A percentile compares a stretch with the other conserved stretches of the same genome.
Conservation (phyloP, 257 asterid genomes). For the Ocimum tenuiflorum region DNA sequence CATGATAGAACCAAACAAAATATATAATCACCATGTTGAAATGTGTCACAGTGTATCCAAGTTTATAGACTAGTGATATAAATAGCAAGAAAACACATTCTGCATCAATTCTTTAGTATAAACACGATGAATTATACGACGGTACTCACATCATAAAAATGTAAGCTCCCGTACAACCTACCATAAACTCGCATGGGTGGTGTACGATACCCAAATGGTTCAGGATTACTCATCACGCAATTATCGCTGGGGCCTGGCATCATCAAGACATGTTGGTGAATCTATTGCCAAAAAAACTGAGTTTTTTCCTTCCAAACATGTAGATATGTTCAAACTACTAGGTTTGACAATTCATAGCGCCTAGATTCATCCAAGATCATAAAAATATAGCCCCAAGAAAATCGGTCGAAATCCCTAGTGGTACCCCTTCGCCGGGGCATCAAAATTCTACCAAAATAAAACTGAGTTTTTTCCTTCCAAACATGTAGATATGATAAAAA, state of each 20-base stretch:
- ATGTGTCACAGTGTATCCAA: not conserved
- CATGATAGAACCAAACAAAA: not conserved
- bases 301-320: too few species aligned
- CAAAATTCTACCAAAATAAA: too few species aligned
- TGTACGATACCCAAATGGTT: constrained; percentile 76
- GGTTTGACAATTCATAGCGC: too few species aligned
- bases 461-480: too few species aligned
- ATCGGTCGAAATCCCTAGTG: too few species aligned
- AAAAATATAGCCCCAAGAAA: too few species aligned
- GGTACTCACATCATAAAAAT: constrained; percentile 85
- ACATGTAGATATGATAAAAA: too few species aligned
- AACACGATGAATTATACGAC: not conserved
- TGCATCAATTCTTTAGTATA: not conserved
- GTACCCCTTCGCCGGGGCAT: too few species aligned
- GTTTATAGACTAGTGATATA: not conserved
- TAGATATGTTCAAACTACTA: too few species aligned
- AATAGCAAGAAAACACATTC: not conserved
- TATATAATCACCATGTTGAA: constrained; percentile 3
- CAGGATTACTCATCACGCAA: constrained; percentile 57
- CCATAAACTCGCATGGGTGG: constrained; percentile 80
- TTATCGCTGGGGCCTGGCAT: constrained; percentile 70
- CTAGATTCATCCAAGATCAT: too few species aligned
- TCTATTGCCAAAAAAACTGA: too few species aligned
- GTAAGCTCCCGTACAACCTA: constrained; percentile 81
- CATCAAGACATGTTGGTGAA: constrained; percentile 97